These are phyloP conservation scores for Globisporangium emineosum DNA, from an alignment of 352 stramenopile species.

Conservation along the genomic window DNA sequence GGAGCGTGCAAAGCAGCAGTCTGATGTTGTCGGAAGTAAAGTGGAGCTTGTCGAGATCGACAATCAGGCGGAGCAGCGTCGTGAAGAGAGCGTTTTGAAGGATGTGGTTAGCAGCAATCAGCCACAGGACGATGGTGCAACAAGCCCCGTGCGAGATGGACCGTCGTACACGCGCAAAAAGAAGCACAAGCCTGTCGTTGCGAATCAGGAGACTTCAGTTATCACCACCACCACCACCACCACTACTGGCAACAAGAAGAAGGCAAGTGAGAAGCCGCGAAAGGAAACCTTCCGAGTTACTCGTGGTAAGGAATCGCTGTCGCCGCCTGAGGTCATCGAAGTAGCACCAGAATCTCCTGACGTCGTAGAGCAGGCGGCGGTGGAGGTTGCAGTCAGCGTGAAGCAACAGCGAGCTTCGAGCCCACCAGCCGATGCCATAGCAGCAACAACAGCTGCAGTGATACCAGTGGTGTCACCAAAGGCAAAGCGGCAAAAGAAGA, in stretches of 20 bases:
- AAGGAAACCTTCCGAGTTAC: not conserved
- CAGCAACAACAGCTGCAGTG: not conserved
- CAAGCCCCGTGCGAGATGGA: not conserved
- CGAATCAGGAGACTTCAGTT: not conserved
- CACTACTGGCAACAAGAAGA: not conserved
- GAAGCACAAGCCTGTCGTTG: constrained; percentile 18
- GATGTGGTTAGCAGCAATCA: constrained; percentile 1
- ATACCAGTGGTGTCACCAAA: constrained; percentile 8
- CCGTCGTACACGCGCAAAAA: constrained; percentile 20
- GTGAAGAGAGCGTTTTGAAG: not conserved
- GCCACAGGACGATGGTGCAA: not conserved
- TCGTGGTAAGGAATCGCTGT: not conserved
- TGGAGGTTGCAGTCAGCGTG: not conserved
- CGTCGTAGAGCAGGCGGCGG: not conserved
- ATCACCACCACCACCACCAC: not conserved
- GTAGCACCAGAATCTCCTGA: not conserved
- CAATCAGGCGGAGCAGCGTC: constrained; percentile 13
- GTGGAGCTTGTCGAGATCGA: not conserved
- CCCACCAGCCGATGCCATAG: not conserved
- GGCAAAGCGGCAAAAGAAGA: constrained; percentile 14
- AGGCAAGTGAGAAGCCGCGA: not conserved
- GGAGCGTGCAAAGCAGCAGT: not conserved
- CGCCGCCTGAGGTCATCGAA: not conserved
- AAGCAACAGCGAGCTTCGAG: not conserved
- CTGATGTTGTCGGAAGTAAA: not conserved